Conservation (phyloP, 306 rosid genomes). For the Clitoria ternatea region DNA sequence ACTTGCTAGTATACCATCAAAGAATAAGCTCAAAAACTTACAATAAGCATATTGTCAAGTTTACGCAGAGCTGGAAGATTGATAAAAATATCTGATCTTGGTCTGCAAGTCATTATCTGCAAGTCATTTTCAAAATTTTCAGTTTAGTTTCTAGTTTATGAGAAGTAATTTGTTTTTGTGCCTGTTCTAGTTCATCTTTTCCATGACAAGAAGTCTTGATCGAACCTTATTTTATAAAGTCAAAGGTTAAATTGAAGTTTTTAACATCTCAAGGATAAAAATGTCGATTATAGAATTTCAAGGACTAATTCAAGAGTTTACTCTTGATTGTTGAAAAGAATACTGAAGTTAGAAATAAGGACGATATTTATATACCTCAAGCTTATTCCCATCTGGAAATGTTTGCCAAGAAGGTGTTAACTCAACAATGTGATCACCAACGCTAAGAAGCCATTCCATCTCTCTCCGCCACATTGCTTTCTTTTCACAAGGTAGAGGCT, state of each 20-base stretch:
- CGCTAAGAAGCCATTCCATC: slow-evolving; percentile 84
- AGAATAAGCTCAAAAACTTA: slow-evolving; percentile 34
- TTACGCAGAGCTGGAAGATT: slow-evolving; percentile 94
- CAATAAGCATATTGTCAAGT: slow-evolving; percentile 93
- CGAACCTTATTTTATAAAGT: too few relatives aligned
- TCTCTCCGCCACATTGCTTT: slow-evolving; percentile 81
- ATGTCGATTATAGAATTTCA: too few relatives aligned
- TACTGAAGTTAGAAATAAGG: not conserved
- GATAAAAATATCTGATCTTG: slow-evolving; percentile 80
- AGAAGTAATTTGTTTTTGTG: too few relatives aligned
- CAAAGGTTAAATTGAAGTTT: too few relatives aligned
- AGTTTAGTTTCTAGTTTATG: too few relatives aligned
- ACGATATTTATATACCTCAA: slow-evolving; percentile 51
- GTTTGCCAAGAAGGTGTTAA: slow-evolving; percentile 79
- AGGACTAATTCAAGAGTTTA: too few relatives aligned
- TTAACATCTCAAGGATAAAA: too few relatives aligned
- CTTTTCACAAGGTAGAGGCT: slow-evolving; percentile 65
- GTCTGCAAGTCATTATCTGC: slow-evolving; percentile 96
- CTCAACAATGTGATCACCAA: slow-evolving; percentile 83
- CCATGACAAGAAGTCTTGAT: too few relatives aligned
- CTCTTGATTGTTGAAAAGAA: not conserved
- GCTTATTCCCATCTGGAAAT: slow-evolving; percentile 83
- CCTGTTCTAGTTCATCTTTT: too few relatives aligned
- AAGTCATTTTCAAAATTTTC: too few relatives aligned
- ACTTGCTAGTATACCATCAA: not conserved